Base-by-base conservation (phyloP, 306 rosid species). In the Malus domestica region DNA sequence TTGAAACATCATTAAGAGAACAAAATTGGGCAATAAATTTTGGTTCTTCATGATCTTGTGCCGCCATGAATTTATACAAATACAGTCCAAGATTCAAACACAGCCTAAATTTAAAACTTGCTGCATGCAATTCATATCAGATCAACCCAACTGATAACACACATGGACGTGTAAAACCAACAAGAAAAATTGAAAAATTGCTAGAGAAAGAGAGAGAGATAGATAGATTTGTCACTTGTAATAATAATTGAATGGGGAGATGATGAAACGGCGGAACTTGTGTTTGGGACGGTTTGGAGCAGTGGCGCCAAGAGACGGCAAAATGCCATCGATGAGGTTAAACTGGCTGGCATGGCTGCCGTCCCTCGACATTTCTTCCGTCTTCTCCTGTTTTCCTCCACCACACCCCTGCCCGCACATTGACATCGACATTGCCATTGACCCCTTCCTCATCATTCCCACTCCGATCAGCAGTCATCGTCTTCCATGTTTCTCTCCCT, bases 321-420 rank as follows among this genome's bases (percentile, higher is more conserved):
- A 88, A 58, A 87, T 45, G 6, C 85, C 91, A 5, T 81, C 81
- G 68, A 70, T 67, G 58, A 88, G 89, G 79, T 95, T 93, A 79
- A 78, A 86, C 15, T 84, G 90, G 81, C 98, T 93, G 40, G 80
- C 88, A 2, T 82, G 93, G 78, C 97, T 92, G 19, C 81, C 89
- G 6, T 86, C 88, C 22, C 52, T 82, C 2, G 83, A 62, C 49
- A 63, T 16, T 3, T 29, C 66, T 25, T 81, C 83, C 15, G 55
- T 30, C 71, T 5, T n/a, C 23, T 72, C 81, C 62, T 10, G 32
- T 19, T 76, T 80, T 22, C 23, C 1, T 19, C 65, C 33, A 2
- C 68, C 42, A 16, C 8, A 16, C 23, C 73, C 85, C 0, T 0
- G 1, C 4, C 78, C 80, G 57, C 82, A 70, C 38, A 77, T 38